These are phyloP conservation scores for Scleromitrula shiraiana DNA, from an alignment of 2,329 filamentous ascomycete species.

Conservation along the genomic window DNA sequence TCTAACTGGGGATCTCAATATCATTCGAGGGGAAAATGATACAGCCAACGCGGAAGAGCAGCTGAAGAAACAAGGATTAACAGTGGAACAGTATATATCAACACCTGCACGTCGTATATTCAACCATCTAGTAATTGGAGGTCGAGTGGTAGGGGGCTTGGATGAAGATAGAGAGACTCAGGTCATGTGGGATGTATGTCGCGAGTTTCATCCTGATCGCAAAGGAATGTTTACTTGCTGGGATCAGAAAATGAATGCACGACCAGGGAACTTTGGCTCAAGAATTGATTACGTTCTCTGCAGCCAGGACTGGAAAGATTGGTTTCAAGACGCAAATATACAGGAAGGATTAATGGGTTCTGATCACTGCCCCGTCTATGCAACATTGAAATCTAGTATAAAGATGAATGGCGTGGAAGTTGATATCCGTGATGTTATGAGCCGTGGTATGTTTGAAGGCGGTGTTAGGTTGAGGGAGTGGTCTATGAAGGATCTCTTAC, in stretches of 20 bases:
- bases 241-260: constrained; percentile 90
- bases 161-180: constrained; percentile 63
- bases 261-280: constrained; percentile 88
- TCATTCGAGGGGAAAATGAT: constrained; percentile 57
- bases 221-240: constrained; percentile 95
- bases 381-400: constrained; percentile 59
- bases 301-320: constrained; percentile 66
- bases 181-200: constrained; percentile 75
- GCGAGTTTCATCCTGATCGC: constrained; percentile 71
- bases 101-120: constrained; percentile 67
- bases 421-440: constrained; percentile 66
- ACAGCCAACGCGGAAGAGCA: constrained; percentile 65
- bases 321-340: constrained; percentile 76
- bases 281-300: constrained; percentile 93
- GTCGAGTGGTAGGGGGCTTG: constrained; percentile 56
- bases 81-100: constrained; percentile 64
- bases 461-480: constrained; percentile 62
- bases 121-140: constrained; percentile 75
- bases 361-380: constrained; percentile 93
- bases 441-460: constrained; percentile 64
- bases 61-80: constrained; percentile 61
- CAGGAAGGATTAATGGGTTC: constrained; percentile 92
- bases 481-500: constrained; percentile 56
- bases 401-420: constrained; percentile 39
- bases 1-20: constrained; percentile 83